A percentile compares a stretch with the other conserved stretches of the same genome.
These are phyloP conservation scores for Trichothecium roseum DNA, from an alignment of 2,329 filamentous ascomycete genomes.

Conservation along the genomic window DNA sequence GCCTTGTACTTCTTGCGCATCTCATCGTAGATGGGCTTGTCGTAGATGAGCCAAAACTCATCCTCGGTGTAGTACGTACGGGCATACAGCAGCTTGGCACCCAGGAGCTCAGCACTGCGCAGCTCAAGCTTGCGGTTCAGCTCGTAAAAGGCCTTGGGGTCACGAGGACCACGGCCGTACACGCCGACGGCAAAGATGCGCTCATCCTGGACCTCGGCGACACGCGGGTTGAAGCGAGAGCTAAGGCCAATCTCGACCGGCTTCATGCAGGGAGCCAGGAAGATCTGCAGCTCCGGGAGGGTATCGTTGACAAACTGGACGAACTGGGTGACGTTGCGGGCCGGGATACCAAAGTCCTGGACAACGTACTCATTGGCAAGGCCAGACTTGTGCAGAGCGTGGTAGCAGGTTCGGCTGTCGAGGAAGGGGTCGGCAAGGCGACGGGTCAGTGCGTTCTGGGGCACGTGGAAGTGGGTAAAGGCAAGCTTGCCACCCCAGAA, in stretches of 20 bases:
- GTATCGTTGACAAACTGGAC: conserved; percentile 17
- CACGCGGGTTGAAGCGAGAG: conserved; percentile 21
- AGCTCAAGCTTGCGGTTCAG: conserved; percentile 39
- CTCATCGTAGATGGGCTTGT: conserved; percentile 34
- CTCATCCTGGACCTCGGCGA: conserved; percentile 16
- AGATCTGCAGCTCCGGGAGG: conserved; percentile 18
- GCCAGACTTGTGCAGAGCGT: conserved; percentile 37
- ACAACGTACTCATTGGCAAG: conserved; percentile 36
- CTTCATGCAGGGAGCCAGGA: conserved; percentile 17
- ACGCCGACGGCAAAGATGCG: conserved; percentile 34
- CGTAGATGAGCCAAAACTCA: conserved; percentile 44
- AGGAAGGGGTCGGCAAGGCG: conserved; percentile 41
- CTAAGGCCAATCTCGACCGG: conserved; percentile 17
- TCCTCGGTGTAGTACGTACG: conserved; percentile 41
- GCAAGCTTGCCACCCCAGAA: conserved; percentile 43
- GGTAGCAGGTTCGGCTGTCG: conserved; percentile 42
- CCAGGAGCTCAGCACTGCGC: conserved; percentile 35
- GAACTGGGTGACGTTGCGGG: conserved; percentile 15
- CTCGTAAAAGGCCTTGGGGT: conserved; percentile 27
- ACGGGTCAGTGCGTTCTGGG: conserved; percentile 38
- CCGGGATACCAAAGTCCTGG: conserved; percentile 31
- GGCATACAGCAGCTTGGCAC: conserved; percentile 46
- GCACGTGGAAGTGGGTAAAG: conserved; percentile 39
- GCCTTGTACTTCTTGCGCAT: conserved; percentile 39
- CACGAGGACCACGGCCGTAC: conserved; percentile 27